Percentiles rank a stretch among this genome's conserved stretches.
These are phyloP conservation scores for Thraustotheca clavata DNA, from an alignment of 352 stramenopile species.

Conservation along the genomic window DNA sequence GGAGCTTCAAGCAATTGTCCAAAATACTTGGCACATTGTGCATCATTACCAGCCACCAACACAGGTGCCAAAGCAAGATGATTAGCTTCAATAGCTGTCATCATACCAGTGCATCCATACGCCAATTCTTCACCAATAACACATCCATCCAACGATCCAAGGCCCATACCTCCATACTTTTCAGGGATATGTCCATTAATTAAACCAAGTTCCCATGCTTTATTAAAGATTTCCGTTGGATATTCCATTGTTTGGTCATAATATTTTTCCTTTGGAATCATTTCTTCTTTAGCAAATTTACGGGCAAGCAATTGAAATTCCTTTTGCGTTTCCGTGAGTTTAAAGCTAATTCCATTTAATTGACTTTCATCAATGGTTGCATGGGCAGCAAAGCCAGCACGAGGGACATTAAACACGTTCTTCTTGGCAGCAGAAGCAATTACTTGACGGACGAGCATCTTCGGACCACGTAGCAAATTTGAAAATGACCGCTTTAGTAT, in stretches of 20 bases:
- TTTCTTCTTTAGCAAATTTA: constrained; percentile 86
- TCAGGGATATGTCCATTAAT: constrained; percentile 83
- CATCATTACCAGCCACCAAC: constrained; percentile 72
- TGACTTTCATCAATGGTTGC: constrained; percentile 18
- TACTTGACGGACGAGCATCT: neutral
- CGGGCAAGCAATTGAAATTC: constrained; percentile 78
- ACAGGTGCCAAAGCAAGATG: constrained; percentile 69
- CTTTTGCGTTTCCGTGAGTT: constrained; percentile 81
- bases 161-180: constrained; percentile 69
- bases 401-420: neutral
- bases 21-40: constrained; percentile 83
- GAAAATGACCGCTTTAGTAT: neutral
- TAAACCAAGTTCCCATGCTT: constrained; percentile 84
- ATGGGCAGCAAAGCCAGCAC: constrained; percentile 13
- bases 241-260: constrained; percentile 82
- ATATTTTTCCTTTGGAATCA: constrained; percentile 81
- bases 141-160: constrained; percentile 71
- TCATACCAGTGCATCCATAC: constrained; percentile 86
- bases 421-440: neutral
- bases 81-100: constrained; percentile 88
- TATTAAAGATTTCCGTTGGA: constrained; percentile 79
- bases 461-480: neutral
- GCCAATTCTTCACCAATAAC: constrained; percentile 87
- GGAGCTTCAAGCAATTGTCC: constrained; percentile 73
- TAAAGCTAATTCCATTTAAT: constrained; percentile 30